Conservation (phyloP, 2,329 filamentous ascomycete species). For the Leptographium lundbergii region DNA sequence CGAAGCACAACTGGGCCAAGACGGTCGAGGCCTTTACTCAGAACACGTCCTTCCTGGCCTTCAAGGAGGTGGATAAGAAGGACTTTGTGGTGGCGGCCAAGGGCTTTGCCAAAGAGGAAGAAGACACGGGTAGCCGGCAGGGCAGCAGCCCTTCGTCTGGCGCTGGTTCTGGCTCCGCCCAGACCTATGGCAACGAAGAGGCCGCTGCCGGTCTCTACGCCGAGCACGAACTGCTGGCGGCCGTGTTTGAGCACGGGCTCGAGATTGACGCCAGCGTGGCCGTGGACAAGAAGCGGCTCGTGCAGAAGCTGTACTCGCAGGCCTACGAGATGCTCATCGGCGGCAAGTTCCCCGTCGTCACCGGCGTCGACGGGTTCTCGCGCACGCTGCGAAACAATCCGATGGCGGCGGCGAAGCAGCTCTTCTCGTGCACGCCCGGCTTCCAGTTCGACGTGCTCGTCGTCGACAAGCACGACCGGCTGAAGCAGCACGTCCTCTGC, state of each 20-base stretch:
- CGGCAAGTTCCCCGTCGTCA: background rate
- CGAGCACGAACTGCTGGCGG: conserved; percentile 6
- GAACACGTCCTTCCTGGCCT: background rate
- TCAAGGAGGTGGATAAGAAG: background rate
- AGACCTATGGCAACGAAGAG: background rate
- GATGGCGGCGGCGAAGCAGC: background rate
- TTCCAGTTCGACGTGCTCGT: conserved; percentile 5
- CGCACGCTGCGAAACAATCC: conserved; percentile 1
- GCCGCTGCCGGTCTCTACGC: background rate
- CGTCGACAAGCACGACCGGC: background rate
- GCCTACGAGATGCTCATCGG: conserved; percentile 7
- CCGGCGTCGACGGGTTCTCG: background rate
- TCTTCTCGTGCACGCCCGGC: background rate
- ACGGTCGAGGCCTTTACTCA: background rate
- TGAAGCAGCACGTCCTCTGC: conserved; percentile 1
- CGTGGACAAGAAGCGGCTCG: background rate
- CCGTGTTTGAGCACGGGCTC: conserved; percentile 3
- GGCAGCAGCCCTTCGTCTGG: background rate
- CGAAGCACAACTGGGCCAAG: background rate
- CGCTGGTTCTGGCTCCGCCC: no score
- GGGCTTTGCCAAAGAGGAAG: background rate
- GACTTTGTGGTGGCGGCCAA: background rate
- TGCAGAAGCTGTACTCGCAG: conserved; percentile 3
- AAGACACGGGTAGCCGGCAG: background rate
- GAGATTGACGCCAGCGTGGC: background rate